Evolutionary conservation across 176 grass and related monocot genomes (phyloP), one percentile per base, ranked within the genome.

Genomic region (Coix lacrymajobi): DNA sequence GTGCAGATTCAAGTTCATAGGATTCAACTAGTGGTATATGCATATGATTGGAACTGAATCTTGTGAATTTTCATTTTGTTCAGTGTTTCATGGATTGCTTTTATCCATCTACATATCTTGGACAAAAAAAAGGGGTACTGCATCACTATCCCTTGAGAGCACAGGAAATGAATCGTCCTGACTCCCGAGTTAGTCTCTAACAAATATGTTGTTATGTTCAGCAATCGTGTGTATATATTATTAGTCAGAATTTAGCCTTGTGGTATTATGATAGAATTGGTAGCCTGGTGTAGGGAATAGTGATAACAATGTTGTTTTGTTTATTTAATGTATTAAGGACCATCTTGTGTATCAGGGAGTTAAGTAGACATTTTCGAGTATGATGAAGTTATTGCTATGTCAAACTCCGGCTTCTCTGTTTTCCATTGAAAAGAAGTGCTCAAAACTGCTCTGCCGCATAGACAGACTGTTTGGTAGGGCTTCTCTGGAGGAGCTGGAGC

Each of bases 1-100:
- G 56, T 74, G 71, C 92, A 65, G 79, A 75, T 84, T 94, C 90
- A 41, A 94, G 90, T 74, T 88, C 83, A 36, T 90, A 89, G 34
- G 85, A 52, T 63, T 63, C 26, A 15, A 63, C 52, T 17, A 13
- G 5, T 64, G 14, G 72, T 45, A 17, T 19, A 54, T 51, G 65
- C 43, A 88, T 86, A 12, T 51, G 36, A 73, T 57, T 62, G 9
- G 8, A 51, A 45, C 24, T 29, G 17, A 72, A 79, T 26, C 79
- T 39, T 14, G 3, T 75, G 81, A 45, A 41, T 87, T 34, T 36
- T 71, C 37, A 48, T 40, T 69, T 40, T 49, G 30, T 7, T 19
- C 7, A 66, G 13, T 66, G 49, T 62, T 31, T 49, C 33, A 52
- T 75, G 20, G 11, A 14, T 56, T 13, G 45, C 34, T n/a, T 31